Base-by-base conservation (phyloP, 371 early-diverging fungal genomes). In the Apophysomyces ossiformis region DNA sequence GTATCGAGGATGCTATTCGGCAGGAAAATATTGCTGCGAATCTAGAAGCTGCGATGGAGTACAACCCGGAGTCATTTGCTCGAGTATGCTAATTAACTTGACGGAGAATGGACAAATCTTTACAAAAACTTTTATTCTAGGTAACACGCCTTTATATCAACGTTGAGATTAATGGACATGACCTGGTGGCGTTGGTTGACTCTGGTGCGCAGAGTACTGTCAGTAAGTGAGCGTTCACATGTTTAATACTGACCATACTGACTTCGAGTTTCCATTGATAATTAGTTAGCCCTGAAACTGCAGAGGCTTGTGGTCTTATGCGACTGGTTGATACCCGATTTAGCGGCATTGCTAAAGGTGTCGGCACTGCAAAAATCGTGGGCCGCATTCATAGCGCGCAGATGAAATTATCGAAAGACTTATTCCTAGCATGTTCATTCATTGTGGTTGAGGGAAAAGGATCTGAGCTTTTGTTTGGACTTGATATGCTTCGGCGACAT, bases 141-240 rank as follows among this genome's bases (percentile, higher is more conserved):
- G 92, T 94, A 26, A 88, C 90, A 2, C 96, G 96, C 90, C 87
- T 97, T 15, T 98, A 97, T 77, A 92, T 98, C 44, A 82, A 91
- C 70, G 89, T 88, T 11, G 87, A 92, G 69, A 94, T 97, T 60
- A 99, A 99, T 75, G 92, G 92, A 11, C 84, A 84, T 38, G 89
- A 88, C 4, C 79, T 97, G 43, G 96, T 96, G 69, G 97, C 98
- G 0, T 91, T 99, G 74, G 96, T 99, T 1, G 99, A 99, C 75
- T 96, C 97, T 6, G 99, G 98, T 21, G 99, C 99, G 11, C 98
- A 98, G 69, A 92, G 92, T 21, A 97, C 98, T 7, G 96, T 99
- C 58, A 96, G 95, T 94, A 85, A 77, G 86, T 83, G 16, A 16
- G 38, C n/a, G 35, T 13, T 21, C 38, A 56, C 2, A 32, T n/a